Percentiles rank a stretch among this genome's conserved stretches.
These are phyloP conservation scores for Pharus latifolius DNA, from an alignment of 176 grass and related monocot species.

Conservation along the genomic window DNA sequence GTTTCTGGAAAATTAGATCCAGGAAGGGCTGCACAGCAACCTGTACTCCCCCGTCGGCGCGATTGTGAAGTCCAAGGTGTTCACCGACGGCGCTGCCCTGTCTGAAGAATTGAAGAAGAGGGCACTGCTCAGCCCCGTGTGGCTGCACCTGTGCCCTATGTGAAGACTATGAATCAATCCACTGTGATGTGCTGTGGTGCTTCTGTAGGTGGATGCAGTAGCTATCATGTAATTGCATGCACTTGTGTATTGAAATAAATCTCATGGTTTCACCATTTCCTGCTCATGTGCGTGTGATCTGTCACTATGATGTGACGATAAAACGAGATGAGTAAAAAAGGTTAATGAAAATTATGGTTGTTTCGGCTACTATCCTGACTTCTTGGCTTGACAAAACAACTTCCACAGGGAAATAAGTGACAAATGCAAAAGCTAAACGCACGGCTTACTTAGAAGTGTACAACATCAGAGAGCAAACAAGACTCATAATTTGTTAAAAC, in stretches of 20 bases:
- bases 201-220: not conserved
- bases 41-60: not conserved
- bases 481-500: not conserved
- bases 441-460: not conserved
- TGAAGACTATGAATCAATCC: not conserved
- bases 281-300: too few species aligned
- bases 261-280: not conserved
- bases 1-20: not conserved
- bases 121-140: conserved; percentile 2
- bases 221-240: not conserved
- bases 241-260: not conserved
- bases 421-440: not conserved
- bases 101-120: conserved; percentile 1
- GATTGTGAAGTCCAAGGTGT: not conserved
- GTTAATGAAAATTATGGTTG: too few species aligned
- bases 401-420: not conserved
- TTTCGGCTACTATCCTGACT: too few species aligned
- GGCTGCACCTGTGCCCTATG: conserved; percentile 12
- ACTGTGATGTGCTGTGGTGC: not conserved
- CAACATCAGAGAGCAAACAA: not conserved
- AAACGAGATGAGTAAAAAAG: not conserved
- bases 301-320: too few species aligned
- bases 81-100: not conserved
- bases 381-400: too few species aligned
- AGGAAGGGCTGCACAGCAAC: conserved; percentile 1